phyloP scores from a whole-genome alignment of 177 flowering plant genomes.

The Vitis hybrid region DNA sequence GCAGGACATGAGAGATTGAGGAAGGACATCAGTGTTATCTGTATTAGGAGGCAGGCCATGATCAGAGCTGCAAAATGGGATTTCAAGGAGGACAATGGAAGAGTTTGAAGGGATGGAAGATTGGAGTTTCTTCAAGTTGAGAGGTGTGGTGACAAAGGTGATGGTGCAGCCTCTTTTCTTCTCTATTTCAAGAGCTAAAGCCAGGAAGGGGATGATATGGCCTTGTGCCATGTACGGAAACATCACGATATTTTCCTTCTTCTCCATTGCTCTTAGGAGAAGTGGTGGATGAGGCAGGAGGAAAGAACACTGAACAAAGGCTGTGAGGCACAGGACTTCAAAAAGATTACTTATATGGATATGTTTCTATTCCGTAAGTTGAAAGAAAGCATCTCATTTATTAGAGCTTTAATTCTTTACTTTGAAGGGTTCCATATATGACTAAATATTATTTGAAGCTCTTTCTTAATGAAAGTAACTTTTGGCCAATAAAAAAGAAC shows the following conservation, averaged over 20 bases:
- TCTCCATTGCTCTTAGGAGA: not conserved
- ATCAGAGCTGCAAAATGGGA: constrained; percentile 18
- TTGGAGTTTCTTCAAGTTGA: constrained; percentile 19
- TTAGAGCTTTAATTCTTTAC: too few relatives aligned
- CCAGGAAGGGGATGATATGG: constrained; percentile 20
- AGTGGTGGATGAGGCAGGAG: too few relatives aligned
- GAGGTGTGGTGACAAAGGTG: constrained; percentile 33
- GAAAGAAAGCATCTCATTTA: too few relatives aligned
- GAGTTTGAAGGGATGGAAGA: constrained; percentile 1
- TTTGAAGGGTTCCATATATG: too few relatives aligned
- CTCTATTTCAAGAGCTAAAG: constrained; percentile 17
- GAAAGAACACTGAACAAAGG: too few relatives aligned
- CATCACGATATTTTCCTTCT: constrained; percentile 14
- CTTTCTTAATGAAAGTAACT: too few relatives aligned
- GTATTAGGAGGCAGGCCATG: constrained; percentile 22
- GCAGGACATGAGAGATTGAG: not conserved
- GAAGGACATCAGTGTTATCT: constrained; percentile 10
- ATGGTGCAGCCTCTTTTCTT: constrained; percentile 9
- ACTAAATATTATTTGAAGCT: too few relatives aligned
- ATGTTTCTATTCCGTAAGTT: too few relatives aligned
- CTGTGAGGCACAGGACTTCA: too few relatives aligned
- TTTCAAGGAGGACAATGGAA: not conserved
- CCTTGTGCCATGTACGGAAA: constrained; percentile 21
- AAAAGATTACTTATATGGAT: too few relatives aligned
- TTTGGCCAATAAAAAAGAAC: too few relatives aligned